phyloP scores from a whole-genome alignment of 768 basidiomycete genomes.

The Fibroporia radiculosa region DNA sequence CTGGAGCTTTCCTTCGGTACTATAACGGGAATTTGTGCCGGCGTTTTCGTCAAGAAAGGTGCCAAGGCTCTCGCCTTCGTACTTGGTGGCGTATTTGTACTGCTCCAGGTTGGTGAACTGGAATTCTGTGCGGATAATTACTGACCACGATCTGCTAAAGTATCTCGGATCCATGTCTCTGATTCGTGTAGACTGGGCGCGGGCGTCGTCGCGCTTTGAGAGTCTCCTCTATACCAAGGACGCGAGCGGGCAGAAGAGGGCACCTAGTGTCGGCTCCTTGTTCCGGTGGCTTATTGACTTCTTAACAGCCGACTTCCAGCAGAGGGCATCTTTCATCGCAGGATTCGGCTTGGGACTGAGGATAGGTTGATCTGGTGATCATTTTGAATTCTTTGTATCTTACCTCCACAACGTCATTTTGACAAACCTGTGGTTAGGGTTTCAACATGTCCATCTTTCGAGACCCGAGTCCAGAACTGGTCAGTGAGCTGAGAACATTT shows the following conservation, averaged over 20 bases:
- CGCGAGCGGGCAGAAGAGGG: slow-evolving; percentile 39
- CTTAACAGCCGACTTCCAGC: slow-evolving; percentile 89
- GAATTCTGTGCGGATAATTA: not conserved
- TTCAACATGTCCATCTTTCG: no score
- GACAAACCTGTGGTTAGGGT: no score
- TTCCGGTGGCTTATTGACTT: slow-evolving; percentile 71
- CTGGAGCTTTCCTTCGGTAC: slow-evolving; percentile 88
- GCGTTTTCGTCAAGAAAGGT: slow-evolving; percentile 95
- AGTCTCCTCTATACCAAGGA: slow-evolving; percentile 62
- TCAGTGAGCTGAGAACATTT: no score
- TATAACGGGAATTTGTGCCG: slow-evolving; percentile 80
- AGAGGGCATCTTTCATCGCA: slow-evolving; percentile 79
- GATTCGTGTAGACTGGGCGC: slow-evolving; percentile 77
- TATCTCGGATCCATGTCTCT: slow-evolving; percentile 71
- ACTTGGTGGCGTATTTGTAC: slow-evolving; percentile 84
- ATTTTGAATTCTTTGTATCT: no score
- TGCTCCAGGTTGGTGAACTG: slow-evolving; percentile 70
- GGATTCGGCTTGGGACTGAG: slow-evolving; percentile 78
- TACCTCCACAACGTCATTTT: no score
- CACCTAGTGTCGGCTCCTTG: slow-evolving; percentile 58
- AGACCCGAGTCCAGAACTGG: no score
- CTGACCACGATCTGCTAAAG: slow-evolving; percentile 30
- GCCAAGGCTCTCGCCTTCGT: slow-evolving; percentile 74
- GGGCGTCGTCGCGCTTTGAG: slow-evolving; percentile 60
- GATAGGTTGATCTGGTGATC: slow-evolving; percentile 57